Evolutionary conservation across 2,329 filamentous ascomycete species (phyloP), one percentile per base, ranked within the genome.

Genomic region (Fusarium nodosum): DNA sequence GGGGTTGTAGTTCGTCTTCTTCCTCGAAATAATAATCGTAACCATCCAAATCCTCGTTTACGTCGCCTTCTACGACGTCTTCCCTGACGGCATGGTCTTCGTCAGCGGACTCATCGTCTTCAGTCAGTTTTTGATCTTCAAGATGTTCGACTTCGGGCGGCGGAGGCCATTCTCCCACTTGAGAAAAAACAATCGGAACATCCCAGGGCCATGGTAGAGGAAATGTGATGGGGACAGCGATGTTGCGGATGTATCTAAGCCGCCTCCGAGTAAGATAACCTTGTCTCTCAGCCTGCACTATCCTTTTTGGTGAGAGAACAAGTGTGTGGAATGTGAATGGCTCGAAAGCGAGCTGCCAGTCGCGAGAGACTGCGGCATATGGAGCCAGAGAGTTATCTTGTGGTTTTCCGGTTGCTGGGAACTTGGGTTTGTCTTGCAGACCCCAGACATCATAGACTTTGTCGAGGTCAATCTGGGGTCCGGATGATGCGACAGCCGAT

Each of bases 261-360:
- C 61, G 59, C 6, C 59, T 39, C 3, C 20, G 38, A 18, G 51
- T 64, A 1, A 64, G 15, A 15, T 51, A 57, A 2, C 59, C 59
- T 16, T 57, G 31, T 16, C 47, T 44, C 7, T 50, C 61, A 4
- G 61, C 61, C 18, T 64, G 44, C 0, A 33, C 53, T 10, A 64
- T 18, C 18, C 45, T 46, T 15, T 52, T 64, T 2, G 59, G 45
- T 7, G 59, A 51, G 7, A 64, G 18, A 9, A 51, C 11, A 24
- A 64, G 39, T 11, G 45, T 50, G 5, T 64, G 45, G 2, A 64
- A 64, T 4, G 39, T 58, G 4, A 58, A 64, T 0, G 61, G 59
- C 34, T 64, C 61, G 12, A 64, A 64, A 1, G 60, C 45, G 5
- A 64, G 59, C 26, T 64, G 59, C 59, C 59, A 64, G 6, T 33